Evolutionary conservation across 176 grass and related monocot genomes (phyloP).

Genomic region (Musa troglodytarum): DNA sequence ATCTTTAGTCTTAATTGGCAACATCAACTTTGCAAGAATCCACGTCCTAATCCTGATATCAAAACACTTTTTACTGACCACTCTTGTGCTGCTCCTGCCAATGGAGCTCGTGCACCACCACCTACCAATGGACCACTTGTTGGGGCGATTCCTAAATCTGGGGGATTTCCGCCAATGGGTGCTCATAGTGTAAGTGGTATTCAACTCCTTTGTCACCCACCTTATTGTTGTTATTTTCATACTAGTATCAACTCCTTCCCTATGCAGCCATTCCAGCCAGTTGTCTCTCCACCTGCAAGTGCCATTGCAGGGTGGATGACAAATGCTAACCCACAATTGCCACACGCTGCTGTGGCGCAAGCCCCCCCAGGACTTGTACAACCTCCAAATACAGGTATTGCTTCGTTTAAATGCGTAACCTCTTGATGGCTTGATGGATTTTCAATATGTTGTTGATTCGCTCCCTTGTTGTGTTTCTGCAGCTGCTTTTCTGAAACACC

Average conservation of each 20-base stretch:
- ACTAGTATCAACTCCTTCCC: slow-evolving; percentile 11
- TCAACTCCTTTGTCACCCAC: neutral
- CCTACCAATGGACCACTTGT: slow-evolving; percentile 82
- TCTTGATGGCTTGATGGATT: neutral
- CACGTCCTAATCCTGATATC: slow-evolving; percentile 93
- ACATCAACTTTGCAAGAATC: slow-evolving; percentile 99
- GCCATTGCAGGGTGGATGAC: slow-evolving; percentile 99
- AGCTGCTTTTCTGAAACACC: slow-evolving; percentile 96
- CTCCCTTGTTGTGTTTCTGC: slow-evolving; percentile 3
- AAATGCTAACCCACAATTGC: slow-evolving; percentile 73
- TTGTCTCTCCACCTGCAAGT: slow-evolving; percentile 89
- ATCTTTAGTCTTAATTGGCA: slow-evolving; percentile 88
- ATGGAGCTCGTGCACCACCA: slow-evolving; percentile 72
- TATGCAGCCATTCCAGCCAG: slow-evolving; percentile 83
- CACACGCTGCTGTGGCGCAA: slow-evolving; percentile 72
- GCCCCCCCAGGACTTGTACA: slow-evolving; percentile 69
- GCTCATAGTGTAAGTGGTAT: slow-evolving; percentile 64
- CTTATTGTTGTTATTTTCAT: neutral
- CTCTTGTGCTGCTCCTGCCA: slow-evolving; percentile 81
- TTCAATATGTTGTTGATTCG: no score
- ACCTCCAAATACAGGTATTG: slow-evolving; percentile 73
- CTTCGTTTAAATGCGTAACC: slow-evolving; percentile 3
- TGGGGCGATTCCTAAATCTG: slow-evolving; percentile 84
- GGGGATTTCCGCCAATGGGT: slow-evolving; percentile 82
- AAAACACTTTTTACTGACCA: slow-evolving; percentile 99